Evolutionary conservation across 2,329 filamentous ascomycete species (phyloP), one percentile per base, ranked within the genome.

Genomic region (Diaporthe citriasiana): DNA sequence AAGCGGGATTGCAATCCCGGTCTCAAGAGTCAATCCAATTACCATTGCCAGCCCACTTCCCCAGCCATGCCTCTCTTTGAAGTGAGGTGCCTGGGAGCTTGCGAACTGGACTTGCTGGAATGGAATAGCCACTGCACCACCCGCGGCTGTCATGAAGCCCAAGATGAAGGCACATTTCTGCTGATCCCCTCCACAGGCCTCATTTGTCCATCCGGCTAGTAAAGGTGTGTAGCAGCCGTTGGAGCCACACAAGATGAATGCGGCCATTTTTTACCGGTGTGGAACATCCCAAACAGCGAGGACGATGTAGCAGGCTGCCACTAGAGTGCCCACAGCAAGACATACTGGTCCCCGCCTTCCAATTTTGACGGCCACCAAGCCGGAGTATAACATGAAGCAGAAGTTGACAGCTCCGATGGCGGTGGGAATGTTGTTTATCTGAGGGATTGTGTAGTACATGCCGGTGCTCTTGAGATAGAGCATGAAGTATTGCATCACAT

Each of bases 361-460:
- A 22, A 84, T 78, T 75, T 83, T 80, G 77, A 81, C 80, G 10
- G 80, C 77, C 35, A 78, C 74, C 55, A 77, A 80, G 57, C 79
- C 81, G 17, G 78, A 79, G 45, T 68, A 50, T 33, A 81, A 65
- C 83, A 85, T 85, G 73, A 84, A 80, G 57, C 85, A 76, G 70
- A 86, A 83, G 76, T 85, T 85, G 76, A 86, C 79, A 13, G 85
- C 85, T 45, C 83, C 83, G 40, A 86, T 82, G 33, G 81, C 78
- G 0, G 85, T 87, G 2, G 85, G 84, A 45, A 86, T 86, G 76
- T 84, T 85, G 79, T 87, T 86, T 79, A 85, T 82, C 76, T 86
- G 77, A 1, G 82, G 81, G 3, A 85, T 78, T 0, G 80, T 79
- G 77, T 83, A 85, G 77, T 83, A 85, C 22, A 66, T 17, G n/a